These are phyloP conservation scores for Bryopsis sp. DNA, from an alignment of 139 green algal species.

Conservation along the genomic window DNA sequence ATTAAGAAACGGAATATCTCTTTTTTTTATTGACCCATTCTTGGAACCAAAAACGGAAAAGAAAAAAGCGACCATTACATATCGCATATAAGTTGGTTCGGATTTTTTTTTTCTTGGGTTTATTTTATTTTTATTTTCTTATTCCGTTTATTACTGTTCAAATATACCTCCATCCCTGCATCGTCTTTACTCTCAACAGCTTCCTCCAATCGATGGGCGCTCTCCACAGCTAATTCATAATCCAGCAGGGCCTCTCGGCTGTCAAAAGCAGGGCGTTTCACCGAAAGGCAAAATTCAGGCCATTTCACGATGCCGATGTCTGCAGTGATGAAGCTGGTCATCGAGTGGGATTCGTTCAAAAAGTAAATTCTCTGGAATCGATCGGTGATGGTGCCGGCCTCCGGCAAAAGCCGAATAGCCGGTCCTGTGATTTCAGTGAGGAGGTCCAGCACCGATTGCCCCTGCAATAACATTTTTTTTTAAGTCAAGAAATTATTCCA, in stretches of 20 bases:
- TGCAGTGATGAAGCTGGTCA: conserved; percentile 57
- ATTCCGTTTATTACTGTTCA: not conserved
- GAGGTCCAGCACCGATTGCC: too few species aligned
- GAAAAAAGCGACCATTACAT: not conserved
- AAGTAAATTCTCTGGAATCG: conserved; percentile 77
- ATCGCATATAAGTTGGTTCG: not conserved
- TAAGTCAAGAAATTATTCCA: too few species aligned
- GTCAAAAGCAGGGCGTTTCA: conserved; percentile 40
- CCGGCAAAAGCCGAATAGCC: too few species aligned
- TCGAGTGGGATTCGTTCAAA: conserved; percentile 49
- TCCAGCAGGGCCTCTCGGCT: conserved; percentile 40
- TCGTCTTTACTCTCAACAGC: too few species aligned
- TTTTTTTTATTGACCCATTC: not conserved
- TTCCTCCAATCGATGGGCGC: conserved; percentile 38
- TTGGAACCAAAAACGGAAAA: not conserved
- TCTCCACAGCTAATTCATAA: conserved; percentile 58
- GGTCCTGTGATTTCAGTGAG: too few species aligned
- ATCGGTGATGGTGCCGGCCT: too few species aligned
- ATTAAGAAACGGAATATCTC: not conserved
- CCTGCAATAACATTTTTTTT: too few species aligned
- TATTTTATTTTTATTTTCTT: not conserved
- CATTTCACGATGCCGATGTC: conserved; percentile 56
- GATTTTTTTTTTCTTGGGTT: not conserved
- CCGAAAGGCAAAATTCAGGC: conserved; percentile 46
- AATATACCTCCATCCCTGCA: too few species aligned